Conservation (phyloP, 1,284 basidiomycete species). For the Malassezia vespertilionis region DNA sequence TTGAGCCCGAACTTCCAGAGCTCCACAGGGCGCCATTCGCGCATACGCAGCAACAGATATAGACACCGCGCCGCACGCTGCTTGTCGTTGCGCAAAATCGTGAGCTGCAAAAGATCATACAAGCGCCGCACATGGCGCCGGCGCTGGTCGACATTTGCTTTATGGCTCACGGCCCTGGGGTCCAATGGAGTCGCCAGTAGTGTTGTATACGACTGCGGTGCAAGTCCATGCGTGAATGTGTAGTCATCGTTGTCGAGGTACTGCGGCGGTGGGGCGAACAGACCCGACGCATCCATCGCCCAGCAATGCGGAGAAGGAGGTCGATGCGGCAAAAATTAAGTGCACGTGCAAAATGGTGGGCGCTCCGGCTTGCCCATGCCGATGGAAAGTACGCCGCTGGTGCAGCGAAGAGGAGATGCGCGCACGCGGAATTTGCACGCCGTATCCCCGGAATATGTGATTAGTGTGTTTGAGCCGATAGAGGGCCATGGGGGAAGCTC, state of each 20-base stretch:
- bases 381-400: too few relatives aligned
- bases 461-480: slow-evolving; percentile 22
- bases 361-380: too few relatives aligned
- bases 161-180: background rate
- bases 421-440: too few relatives aligned
- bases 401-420: too few relatives aligned
- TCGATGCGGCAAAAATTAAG: too few relatives aligned
- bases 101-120: slow-evolving; percentile 13
- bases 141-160: slow-evolving; percentile 2
- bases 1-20: slow-evolving; percentile 11
- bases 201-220: background rate
- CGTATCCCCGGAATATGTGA: slow-evolving; percentile 10
- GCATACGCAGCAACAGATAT: background rate
- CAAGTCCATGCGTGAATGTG: slow-evolving; percentile 4
- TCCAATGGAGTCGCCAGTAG: slow-evolving; percentile 3
- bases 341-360: too few relatives aligned
- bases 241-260: slow-evolving; percentile 8
- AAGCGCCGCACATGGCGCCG: slow-evolving; percentile 9
- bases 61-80: slow-evolving; percentile 7
- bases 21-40: slow-evolving; percentile 16
- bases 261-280: slow-evolving; percentile 12
- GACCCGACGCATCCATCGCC: slow-evolving; percentile 1
- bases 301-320: background rate
- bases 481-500: slow-evolving; percentile 1
- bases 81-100: slow-evolving; percentile 6